phyloP scores from a whole-genome alignment of 2,329 filamentous ascomycete genomes.

The Penicillium sp. region DNA sequence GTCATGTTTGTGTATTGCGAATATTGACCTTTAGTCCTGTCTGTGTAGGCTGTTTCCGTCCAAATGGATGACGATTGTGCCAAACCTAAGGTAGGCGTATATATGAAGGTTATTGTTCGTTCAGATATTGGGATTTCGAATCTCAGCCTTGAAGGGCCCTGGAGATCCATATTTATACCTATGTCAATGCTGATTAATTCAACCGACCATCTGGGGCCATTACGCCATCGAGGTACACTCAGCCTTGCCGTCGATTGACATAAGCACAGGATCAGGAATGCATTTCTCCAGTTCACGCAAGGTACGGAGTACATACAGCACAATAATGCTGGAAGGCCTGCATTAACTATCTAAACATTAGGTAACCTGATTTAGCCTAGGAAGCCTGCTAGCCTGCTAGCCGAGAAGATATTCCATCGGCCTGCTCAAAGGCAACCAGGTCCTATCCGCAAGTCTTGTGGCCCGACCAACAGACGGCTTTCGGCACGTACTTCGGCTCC shows the following conservation, averaged over 20 bases:
- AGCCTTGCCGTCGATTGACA: not conserved
- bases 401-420: no score
- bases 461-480: not conserved
- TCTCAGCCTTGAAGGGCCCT: not conserved
- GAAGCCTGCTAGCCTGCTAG: no score
- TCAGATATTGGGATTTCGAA: not conserved
- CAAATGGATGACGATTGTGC: not conserved
- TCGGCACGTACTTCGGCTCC: not conserved
- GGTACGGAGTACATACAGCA: no score
- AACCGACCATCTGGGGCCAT: not conserved
- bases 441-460: no score
- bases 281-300: no score
- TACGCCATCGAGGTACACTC: not conserved
- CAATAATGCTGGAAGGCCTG: no score
- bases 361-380: no score
- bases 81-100: no score
- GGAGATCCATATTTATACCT: not conserved
- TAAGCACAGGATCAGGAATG: not conserved
- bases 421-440: no score
- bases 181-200: not conserved
- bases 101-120: no score
- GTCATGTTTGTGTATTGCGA: not conserved
- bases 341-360: no score
- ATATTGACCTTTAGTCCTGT: not conserved
- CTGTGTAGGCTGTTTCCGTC: not conserved